Base-by-base conservation (phyloP, 768 basidiomycete genomes). In the Pulveroboletus frians region DNA sequence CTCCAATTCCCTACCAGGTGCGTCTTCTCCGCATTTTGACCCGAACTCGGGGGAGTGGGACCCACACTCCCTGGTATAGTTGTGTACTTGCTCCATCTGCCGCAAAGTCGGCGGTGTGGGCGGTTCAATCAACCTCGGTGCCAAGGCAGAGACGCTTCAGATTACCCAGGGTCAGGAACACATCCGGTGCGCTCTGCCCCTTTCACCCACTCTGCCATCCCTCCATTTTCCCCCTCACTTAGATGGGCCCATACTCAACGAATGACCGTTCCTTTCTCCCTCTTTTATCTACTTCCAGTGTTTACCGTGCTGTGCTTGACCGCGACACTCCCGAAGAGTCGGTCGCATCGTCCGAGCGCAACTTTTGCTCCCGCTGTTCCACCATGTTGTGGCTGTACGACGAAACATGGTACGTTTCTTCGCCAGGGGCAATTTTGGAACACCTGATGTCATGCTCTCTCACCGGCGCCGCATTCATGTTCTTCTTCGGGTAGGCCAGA, bases 331-430 rank as follows among this genome's bases (percentile, higher is more conserved):
- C 72, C 0, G 29, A 77, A 7, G 71, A 84, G 58, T 59, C 45
- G 18, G 67, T 73, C 17, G 77, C 76, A 0, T 65, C 71, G 1
- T 84, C 83, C 10, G 78, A 85, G 54, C 70, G 84, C 30, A 76
- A 76, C 53, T 85, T 85, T 58, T 85, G 84, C 57, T 73, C 71
- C 26, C 78, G 74, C 49, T 85, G 83, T 58, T 79, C 81, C 1
- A 62, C 74, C 37, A 84, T 85, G 84, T 66, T 85, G 9, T 85
- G 84, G 84, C 56, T 81, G 23, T 85, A 78, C 49, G 80, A 84
- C 46, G 58, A 70, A 42, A 51, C 54, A 2, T 83, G 81, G 83
- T 84, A 41, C 32, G 73, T 44, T 17, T 31, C 13, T 26, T 39
- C 39, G 15, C 39, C 23, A 15, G 14, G 15, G 1, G 31, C 31